phyloP scores from a whole-genome alignment of 345 rosid genomes.

The Raphanus raphanistrum region DNA sequence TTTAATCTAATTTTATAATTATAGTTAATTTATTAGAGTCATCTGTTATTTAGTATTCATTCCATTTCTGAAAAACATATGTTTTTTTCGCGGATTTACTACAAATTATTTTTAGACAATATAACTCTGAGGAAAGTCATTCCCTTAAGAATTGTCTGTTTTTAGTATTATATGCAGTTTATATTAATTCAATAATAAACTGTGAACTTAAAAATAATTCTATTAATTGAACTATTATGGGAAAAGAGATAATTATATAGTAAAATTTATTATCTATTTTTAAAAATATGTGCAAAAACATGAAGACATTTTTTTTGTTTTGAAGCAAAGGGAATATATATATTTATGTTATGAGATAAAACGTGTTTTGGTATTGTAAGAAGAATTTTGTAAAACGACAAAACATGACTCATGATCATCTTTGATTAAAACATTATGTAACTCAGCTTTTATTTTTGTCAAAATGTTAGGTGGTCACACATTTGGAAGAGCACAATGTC shows the following conservation, averaged over 20 bases:
- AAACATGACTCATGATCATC: background rate
- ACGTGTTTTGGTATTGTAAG: background rate
- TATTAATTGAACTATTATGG: too few species aligned
- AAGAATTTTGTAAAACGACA: background rate
- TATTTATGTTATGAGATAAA: background rate
- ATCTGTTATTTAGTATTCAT: background rate
- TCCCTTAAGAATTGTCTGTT: too few species aligned
- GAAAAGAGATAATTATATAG: too few species aligned
- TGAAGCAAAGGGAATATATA: background rate
- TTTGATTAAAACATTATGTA: background rate
- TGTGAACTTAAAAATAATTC: background rate
- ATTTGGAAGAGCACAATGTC: slow-evolving; percentile 60
- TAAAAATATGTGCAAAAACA: background rate
- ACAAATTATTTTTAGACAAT: background rate
- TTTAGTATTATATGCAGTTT: background rate
- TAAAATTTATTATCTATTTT: too few species aligned
- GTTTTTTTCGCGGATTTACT: too few species aligned
- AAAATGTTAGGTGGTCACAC: slow-evolving; percentile 59
- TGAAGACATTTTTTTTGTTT: too few species aligned
- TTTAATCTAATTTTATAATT: background rate
- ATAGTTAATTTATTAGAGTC: background rate
- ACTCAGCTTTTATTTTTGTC: background rate
- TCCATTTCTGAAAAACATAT: background rate
- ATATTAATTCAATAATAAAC: background rate
- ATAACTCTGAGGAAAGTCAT: background rate